Base-by-base conservation (phyloP, 2,329 filamentous ascomycete genomes). In the Diplodia scrobiculata region DNA sequence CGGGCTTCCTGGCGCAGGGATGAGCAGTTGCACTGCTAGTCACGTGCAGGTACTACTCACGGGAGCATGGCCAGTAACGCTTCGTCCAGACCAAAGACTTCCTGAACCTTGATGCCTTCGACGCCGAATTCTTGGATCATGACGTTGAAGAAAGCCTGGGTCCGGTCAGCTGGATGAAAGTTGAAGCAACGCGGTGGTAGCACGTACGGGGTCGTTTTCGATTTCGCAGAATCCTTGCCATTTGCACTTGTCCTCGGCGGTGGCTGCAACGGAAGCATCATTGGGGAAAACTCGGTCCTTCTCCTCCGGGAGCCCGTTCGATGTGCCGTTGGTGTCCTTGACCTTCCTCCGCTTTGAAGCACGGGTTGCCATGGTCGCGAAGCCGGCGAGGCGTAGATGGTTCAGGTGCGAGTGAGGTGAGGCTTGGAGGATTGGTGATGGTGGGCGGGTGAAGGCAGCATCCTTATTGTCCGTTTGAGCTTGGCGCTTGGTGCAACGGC, bases 111-210 rank as follows among this genome's bases (percentile, higher is more conserved):
- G 67, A 92, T 84, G 62, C 88, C 86, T 66, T 84, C 80, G 4
- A 95, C 89, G 25, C 92, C 92, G 67, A 95, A 87, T 58, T 92
- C 88, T 38, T 85, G 84, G 3, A 98, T 82, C 75, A 98, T 94
- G 47, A 87, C 86, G 72, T 92, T 95, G 81, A 98, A 97, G 71
- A 93, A 88, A 32, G 86, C 88, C 91, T 92, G 68, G 0, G 21
- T 60, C 4, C 66, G 41, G 17, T 38, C 38, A 41, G 17, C 7
- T 5, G 29, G 41, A 65, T 13, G 11, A 2, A 48, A 14, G 10
- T 74, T 85, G 54, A n/a, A 9, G 17, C 14, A 11, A 11, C 6
- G 38, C n/a, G 14, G 29, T 19, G 36, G 25, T 41, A n/a, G 32
- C 21, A 11, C 48, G 17, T 78, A 92, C 91, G 7, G 93, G 93